Evolutionary conservation across 768 basidiomycete genomes (phyloP), one percentile per base, ranked within the genome.

Genomic region (Podaxis sp.): DNA sequence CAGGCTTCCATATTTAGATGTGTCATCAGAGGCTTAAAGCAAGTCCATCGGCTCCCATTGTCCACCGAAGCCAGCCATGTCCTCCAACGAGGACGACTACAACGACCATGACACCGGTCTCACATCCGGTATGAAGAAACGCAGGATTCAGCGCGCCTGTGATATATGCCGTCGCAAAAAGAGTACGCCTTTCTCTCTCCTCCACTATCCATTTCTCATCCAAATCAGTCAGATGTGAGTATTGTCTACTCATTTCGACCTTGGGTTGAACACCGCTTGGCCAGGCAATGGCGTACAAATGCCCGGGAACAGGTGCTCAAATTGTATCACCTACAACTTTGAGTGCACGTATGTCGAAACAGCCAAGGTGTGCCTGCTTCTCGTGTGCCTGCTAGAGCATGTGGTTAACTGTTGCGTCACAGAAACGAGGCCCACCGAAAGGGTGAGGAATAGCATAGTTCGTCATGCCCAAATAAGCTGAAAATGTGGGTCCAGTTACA

Each of bases 111-210:
- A 84, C 0, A 65, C 62, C 48, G 66, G 42, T 64, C 68, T 62
- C 55, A 1, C 66, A 4, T 77, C 75, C 3, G 76, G 74, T 18
- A 71, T 72, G 18, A 91, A 92, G 77, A 90, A 89, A 70, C 74
- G 90, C 40, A 79, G 85, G 63, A 81, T 91, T 32, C 88, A 90
- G 71, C 74, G 91, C 28, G 91, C 91, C 5, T 94, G 92, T 68
- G 91, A 93, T 67, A 81, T 86, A 0, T 94, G 92, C 69, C 78
- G 92, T 38, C 78, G 90, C 60, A 93, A 93, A 79, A 95, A 95
- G 75, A 86, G 90, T 88, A 61, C 63, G 83, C 72, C 5, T 32
- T 14, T 10, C 21, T 52, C 35, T 21, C 9, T 59, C 50, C 46
- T 28, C 50, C 27, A 5, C 5, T 16, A 16, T 46, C 16, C 23